Conservation (phyloP, 2,329 filamentous ascomycete genomes). For the Fusarium pininemorale region DNA sequence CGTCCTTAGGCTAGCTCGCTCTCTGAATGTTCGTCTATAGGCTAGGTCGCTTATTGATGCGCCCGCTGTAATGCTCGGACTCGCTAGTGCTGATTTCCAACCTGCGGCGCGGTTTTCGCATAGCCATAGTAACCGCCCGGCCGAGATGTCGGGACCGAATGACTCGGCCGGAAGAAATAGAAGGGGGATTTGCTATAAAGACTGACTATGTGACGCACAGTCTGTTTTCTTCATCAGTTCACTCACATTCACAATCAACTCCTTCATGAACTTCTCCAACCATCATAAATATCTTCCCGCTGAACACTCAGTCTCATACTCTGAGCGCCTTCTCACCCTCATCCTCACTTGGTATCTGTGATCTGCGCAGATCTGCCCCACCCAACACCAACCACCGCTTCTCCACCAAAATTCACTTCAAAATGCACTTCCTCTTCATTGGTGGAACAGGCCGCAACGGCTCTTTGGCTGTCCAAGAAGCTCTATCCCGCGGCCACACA, state of each 20-base stretch:
- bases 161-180: neutral
- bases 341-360: neutral
- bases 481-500: constrained; percentile 10
- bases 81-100: constrained; percentile 9
- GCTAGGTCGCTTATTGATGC: neutral
- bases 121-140: neutral
- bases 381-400: neutral
- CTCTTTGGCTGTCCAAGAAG: constrained; percentile 16
- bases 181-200: constrained; percentile 4
- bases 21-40: neutral
- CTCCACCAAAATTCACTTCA: neutral
- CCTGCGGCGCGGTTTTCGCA: neutral
- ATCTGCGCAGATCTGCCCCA: neutral
- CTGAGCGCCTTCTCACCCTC: accelerated
- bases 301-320: neutral
- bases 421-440: constrained; percentile 28
- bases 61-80: neutral
- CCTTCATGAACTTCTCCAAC: accelerated
- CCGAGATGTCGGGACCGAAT: neutral
- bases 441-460: constrained; percentile 30
- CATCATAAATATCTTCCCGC: neutral
- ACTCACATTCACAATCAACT: neutral
- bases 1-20: neutral
- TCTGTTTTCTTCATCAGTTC: accelerated
- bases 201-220: neutral